phyloP scores from a whole-genome alignment of 257 asterid species.

The Ehretia macrophylla region DNA sequence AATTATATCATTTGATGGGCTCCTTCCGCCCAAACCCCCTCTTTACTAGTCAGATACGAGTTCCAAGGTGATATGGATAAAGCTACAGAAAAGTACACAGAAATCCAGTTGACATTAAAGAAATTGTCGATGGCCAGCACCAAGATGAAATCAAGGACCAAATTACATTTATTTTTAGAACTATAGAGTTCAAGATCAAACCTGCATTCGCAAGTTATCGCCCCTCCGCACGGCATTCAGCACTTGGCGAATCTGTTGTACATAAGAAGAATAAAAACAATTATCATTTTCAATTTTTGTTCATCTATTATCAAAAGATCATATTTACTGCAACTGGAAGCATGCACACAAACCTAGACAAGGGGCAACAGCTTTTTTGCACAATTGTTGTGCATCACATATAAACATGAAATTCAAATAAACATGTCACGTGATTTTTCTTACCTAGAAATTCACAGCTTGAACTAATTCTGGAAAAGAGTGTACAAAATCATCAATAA shows the following conservation, averaged over 20 bases:
- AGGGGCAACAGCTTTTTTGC: background rate
- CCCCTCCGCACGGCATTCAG: constrained; percentile 75
- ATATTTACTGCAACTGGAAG: background rate
- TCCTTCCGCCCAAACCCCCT: too few relatives aligned
- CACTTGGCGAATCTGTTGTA: constrained; percentile 69
- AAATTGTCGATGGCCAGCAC: background rate
- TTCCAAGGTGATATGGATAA: too few relatives aligned
- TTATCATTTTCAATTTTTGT: background rate
- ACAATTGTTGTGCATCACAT: too few relatives aligned
- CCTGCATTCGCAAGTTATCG: constrained; percentile 64
- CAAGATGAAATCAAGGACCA: background rate
- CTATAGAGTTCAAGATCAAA: constrained; percentile 28
- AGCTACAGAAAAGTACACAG: too few relatives aligned
- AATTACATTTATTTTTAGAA: background rate
- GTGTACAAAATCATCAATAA: background rate
- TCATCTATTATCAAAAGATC: background rate
- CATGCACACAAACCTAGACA: background rate
- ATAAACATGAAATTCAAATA: too few relatives aligned
- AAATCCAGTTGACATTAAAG: too few relatives aligned
- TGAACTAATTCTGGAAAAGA: background rate
- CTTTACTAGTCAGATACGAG: too few relatives aligned
- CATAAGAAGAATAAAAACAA: background rate
- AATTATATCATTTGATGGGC: too few relatives aligned
- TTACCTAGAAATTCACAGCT: too few relatives aligned
- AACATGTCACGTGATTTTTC: too few relatives aligned